Evolutionary conservation across 768 basidiomycete genomes (phyloP).

Genomic region (Mycena floridula): DNA sequence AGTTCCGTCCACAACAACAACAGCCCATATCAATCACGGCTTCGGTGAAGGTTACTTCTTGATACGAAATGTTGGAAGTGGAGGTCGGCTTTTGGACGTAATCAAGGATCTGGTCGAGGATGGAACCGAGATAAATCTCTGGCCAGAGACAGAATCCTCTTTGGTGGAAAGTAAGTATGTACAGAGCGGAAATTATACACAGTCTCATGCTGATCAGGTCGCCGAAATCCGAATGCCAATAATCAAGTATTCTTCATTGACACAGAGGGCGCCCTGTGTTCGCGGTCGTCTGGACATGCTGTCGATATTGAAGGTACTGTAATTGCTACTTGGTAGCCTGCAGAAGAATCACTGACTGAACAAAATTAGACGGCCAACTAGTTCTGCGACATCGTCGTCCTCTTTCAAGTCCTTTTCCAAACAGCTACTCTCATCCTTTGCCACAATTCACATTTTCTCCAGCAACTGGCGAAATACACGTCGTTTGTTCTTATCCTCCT

Average conservation of each 20-base stretch:
- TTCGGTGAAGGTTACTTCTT: constrained; percentile 51
- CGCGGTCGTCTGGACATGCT: constrained; percentile 75
- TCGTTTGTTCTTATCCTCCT: constrained; percentile 60
- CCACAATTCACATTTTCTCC: constrained; percentile 61
- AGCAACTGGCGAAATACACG: constrained; percentile 50
- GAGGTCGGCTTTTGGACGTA: constrained; percentile 58
- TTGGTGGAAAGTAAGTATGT: constrained; percentile 64
- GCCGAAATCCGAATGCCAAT: constrained; percentile 61
- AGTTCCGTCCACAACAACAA: constrained; percentile 4
- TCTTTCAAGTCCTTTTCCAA: constrained; percentile 72
- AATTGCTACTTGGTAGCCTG: neutral
- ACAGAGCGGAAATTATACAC: neutral
- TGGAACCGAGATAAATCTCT: constrained; percentile 57
- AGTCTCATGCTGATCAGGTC: constrained; percentile 31
- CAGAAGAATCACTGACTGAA: neutral
- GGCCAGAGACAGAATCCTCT: constrained; percentile 68
- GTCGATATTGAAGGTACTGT: constrained; percentile 68
- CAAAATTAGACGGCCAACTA: constrained; percentile 47
- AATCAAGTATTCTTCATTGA: constrained; percentile 92
- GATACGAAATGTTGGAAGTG: constrained; percentile 44
- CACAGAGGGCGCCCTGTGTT: constrained; percentile 68
- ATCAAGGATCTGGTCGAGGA: constrained; percentile 46
- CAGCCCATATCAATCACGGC: neutral
- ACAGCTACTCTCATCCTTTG: constrained; percentile 68
- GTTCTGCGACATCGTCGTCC: constrained; percentile 77